Conservation (phyloP, 768 basidiomycete species). For the Porphyrellus cyaneotinctus region DNA sequence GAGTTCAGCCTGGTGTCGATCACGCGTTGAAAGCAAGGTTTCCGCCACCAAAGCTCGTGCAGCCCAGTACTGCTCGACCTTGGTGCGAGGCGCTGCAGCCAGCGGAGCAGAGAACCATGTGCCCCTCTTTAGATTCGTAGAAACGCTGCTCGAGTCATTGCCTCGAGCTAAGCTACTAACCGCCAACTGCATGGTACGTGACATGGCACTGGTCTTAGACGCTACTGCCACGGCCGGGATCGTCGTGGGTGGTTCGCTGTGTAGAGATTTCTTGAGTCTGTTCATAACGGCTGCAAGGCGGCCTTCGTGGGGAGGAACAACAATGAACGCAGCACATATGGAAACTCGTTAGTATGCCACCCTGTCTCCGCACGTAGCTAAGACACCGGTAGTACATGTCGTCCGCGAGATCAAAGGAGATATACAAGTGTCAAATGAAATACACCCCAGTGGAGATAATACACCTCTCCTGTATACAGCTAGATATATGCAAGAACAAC, state of each 20-base stretch:
- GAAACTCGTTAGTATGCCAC: neutral
- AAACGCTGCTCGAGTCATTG: neutral
- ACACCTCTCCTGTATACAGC: constrained; percentile 10
- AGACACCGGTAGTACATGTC: neutral
- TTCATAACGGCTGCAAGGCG: constrained; percentile 12
- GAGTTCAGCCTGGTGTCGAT: constrained; percentile 48
- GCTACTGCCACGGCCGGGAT: neutral
- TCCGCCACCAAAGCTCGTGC: constrained; percentile 64
- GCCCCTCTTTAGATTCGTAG: constrained; percentile 3
- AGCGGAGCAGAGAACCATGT: constrained; percentile 21
- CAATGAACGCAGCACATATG: too few relatives aligned
- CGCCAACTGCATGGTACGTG: constrained; percentile 32
- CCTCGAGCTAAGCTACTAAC: neutral
- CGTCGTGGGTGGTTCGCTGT: neutral
- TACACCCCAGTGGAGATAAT: constrained; percentile 16
- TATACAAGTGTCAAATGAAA: constrained; percentile 4
- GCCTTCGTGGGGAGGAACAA: neutral
- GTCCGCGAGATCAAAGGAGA: neutral
- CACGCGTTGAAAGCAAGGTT: constrained; percentile 48
- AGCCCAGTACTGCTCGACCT: constrained; percentile 62
- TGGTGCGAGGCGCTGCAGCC: constrained; percentile 24
- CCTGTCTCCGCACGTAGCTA: constrained; percentile 4
- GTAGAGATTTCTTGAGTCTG: constrained; percentile 22
- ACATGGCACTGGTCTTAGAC: constrained; percentile 8
- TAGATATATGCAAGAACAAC: constrained; percentile 13